Evolutionary conservation across 2,329 filamentous ascomycete species (phyloP).

Genomic region (Xylaria sp.): DNA sequence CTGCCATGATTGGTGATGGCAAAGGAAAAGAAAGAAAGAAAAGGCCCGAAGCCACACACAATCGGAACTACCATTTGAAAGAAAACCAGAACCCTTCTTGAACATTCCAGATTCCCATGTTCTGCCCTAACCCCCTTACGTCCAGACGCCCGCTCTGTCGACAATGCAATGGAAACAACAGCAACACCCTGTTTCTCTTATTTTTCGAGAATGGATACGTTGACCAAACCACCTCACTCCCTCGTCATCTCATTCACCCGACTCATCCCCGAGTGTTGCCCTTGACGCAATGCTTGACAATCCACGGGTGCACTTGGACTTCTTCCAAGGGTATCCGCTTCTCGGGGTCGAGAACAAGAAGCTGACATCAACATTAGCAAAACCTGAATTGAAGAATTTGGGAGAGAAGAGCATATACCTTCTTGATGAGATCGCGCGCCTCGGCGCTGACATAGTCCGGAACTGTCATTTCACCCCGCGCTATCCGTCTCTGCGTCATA

Average conservation of each 20-base stretch:
- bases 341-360: slow-evolving; percentile 87
- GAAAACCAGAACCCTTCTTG: slow-evolving; percentile 18
- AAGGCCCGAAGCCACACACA: neutral
- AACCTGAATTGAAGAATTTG: neutral
- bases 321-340: slow-evolving; percentile 88
- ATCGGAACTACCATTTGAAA: slow-evolving; percentile 8
- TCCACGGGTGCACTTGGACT: slow-evolving; percentile 89
- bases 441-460: slow-evolving; percentile 87
- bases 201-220: slow-evolving; percentile 12
- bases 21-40: neutral
- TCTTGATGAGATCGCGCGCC: slow-evolving; percentile 87
- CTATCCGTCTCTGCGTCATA: slow-evolving; percentile 90
- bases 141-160: slow-evolving; percentile 19
- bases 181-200: neutral
- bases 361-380: slow-evolving; percentile 39
- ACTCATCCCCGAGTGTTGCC: slow-evolving; percentile 50
- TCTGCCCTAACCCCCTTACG: neutral
- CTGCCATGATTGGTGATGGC: slow-evolving; percentile 14
- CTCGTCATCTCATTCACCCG: slow-evolving; percentile 23
- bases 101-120: slow-evolving; percentile 24
- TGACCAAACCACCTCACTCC: neutral
- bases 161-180: slow-evolving; percentile 19
- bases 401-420: slow-evolving; percentile 52
- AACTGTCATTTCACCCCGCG: slow-evolving; percentile 83
- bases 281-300: slow-evolving; percentile 84